phyloP scores from a whole-genome alignment of 345 rosid species.

The Populus simonii region DNA sequence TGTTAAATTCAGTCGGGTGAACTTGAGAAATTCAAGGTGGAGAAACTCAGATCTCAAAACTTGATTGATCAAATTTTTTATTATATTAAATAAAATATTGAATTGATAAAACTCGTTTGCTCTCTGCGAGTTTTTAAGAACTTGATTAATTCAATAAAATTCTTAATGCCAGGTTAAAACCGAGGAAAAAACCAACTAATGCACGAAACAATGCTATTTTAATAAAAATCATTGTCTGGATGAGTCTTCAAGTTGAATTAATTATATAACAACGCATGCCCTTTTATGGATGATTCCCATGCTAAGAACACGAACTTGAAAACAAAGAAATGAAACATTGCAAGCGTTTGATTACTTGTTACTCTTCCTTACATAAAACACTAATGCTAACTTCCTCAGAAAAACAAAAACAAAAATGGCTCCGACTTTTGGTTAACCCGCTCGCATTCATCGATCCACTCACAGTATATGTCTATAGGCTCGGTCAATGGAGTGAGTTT shows the following conservation, averaged over 20 bases:
- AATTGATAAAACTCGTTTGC: too few relatives aligned
- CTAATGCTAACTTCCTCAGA: background rate
- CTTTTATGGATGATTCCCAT: background rate
- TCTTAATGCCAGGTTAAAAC: too few relatives aligned
- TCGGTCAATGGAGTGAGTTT: background rate
- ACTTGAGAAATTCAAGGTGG: too few relatives aligned
- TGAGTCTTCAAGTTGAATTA: background rate
- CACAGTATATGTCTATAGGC: background rate
- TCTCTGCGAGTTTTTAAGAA: too few relatives aligned
- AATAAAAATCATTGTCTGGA: too few relatives aligned
- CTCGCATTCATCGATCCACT: background rate
- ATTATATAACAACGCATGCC: background rate
- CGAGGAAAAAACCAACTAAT: too few relatives aligned
- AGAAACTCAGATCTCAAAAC: too few relatives aligned
- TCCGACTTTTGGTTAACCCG: background rate
- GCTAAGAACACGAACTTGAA: background rate
- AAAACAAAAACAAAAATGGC: background rate
- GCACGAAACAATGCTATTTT: background rate
- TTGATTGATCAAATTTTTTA: too few relatives aligned
- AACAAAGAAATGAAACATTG: background rate
- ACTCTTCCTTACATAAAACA: background rate
- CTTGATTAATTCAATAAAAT: too few relatives aligned
- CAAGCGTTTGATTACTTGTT: background rate
- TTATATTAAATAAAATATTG: too few relatives aligned
- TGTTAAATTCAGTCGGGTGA: too few relatives aligned